Evolutionary conservation across 345 rosid genomes (phyloP).

Genomic region (Firmiana major): DNA sequence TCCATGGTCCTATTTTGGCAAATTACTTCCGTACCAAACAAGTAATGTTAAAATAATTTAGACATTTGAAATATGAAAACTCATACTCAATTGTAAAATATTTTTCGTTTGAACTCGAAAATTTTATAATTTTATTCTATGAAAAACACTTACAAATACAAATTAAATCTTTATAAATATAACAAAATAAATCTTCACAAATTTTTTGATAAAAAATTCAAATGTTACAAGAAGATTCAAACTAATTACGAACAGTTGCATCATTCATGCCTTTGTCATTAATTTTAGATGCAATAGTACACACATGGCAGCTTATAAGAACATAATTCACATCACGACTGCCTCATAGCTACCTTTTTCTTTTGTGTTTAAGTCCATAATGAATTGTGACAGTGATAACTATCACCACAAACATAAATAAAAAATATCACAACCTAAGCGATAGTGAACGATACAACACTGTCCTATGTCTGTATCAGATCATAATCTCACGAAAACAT

Average conservation of each 20-base stretch:
- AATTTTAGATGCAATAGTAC: neutral
- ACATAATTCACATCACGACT: conserved; percentile 22
- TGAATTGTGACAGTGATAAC: conserved; percentile 24
- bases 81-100: too few species aligned
- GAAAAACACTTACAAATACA: too few species aligned
- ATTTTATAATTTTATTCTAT: too few species aligned
- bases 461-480: conserved; percentile 17
- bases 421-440: conserved; percentile 25
- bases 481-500: neutral
- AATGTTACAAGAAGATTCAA: neutral
- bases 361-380: conserved; percentile 28
- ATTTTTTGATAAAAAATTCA: too few species aligned
- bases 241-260: neutral
- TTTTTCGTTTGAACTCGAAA: too few species aligned
- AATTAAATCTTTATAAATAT: too few species aligned
- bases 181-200: too few species aligned
- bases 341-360: conserved; percentile 40
- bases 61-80: too few species aligned
- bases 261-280: neutral
- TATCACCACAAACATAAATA: conserved; percentile 22
- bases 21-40: neutral
- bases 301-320: neutral
- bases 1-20: neutral
- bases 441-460: conserved; percentile 8
- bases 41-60: neutral